Base-by-base conservation (phyloP, 441 rosid genomes). In the Gossypium aridum region DNA sequence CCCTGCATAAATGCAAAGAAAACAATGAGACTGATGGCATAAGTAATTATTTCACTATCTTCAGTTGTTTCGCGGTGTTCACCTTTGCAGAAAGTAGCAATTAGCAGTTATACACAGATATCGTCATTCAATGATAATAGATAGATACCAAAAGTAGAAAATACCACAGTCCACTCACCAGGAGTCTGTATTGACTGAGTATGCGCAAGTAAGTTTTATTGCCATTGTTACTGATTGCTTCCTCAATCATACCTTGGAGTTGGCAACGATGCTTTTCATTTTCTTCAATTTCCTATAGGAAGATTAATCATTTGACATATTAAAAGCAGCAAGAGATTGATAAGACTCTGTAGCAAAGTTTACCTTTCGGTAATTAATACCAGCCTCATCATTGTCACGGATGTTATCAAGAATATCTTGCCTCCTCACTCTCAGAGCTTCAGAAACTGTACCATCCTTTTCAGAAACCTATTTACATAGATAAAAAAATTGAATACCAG, bases 331-430 rank as follows among this genome's bases (percentile, higher is more conserved):
- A 53, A 64, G 17, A 76, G 23, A 53, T 71, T 37, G 23, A 66
- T 66, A 12, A 55, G 63, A 22, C 23, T 26, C 72, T 34, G 63
- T 20, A 73, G 75, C 79, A 66, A 56, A 14, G 28, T 65, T 78
- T 79, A 94, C 99, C 92, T 88, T 85, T 62, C 83, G 89, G 80
- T 94, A 92, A 80, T 83, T 88, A 77, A 86, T 80, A 74, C 96
- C 96, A 59, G 96, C 90, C 82, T 92, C 99, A 80, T 94, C 99
- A 75, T 94, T 94, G 79, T 94, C 99, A 20, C 97, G 92, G 79
- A 94, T 91, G 80, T 94, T 92, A 86, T 94, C 99, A 54, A 94
- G 99, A 85, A 92, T 92, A 51, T 86, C 86, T 91, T 88, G 97
- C 71, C 92, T 89, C 87, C 96, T 89, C 70, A 79, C 86, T 81